Base-by-base conservation (phyloP, 805 yeast species). In the Wickerhamiella sorbophila region DNA sequence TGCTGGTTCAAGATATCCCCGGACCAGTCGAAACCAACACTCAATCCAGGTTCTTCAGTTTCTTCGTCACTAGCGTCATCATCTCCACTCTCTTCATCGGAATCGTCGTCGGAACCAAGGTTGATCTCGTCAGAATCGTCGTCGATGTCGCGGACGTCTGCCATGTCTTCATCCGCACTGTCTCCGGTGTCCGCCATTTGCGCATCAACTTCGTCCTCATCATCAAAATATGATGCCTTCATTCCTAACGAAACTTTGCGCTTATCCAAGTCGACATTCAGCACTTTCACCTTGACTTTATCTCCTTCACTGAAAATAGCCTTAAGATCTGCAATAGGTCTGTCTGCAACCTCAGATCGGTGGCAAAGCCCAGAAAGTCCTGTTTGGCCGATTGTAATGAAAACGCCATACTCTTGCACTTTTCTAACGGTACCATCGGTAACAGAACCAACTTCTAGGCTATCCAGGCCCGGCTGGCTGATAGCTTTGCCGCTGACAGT, bases 21-120 rank as follows among this genome's bases (percentile, higher is more conserved):
- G 36, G 94, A 79, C 98, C 98, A 91, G 60, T 91, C 95, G 53
- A 91, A 91, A 3, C 93, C 77, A 32, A 93, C 79, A 16, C 86
- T 75, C 44, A 91, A 69, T 5, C 94, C 94, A 65, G 10, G 49
- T 52, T n/a, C 48, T 58, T 24, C 26, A 3, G 38, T 49, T 22
- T 58, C 61, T n/a, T 51, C 54, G 17, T 43, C 43, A 12, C 41
- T 41, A 14, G 15, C 40, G n/a, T 48, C 61, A 17, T 52, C 50
- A 33, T 47, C 57, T 40, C 52, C 58, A 14, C 52, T 62, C 39
- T 56, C 54, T 21, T 49, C 59, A 19, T 49, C 62, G 31, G 48
- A 52, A 17, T 48, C 61, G 6, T 48, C 48, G 20, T 50, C 56
- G 0, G 48, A 58, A 10, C 52, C 62, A 9, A 14, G 10, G 15